A percentile compares a stretch with the other conserved stretches of the same genome.
Evolutionary conservation across 2,329 filamentous ascomycete genomes (phyloP).

Genomic region (Acarospora socialis): DNA sequence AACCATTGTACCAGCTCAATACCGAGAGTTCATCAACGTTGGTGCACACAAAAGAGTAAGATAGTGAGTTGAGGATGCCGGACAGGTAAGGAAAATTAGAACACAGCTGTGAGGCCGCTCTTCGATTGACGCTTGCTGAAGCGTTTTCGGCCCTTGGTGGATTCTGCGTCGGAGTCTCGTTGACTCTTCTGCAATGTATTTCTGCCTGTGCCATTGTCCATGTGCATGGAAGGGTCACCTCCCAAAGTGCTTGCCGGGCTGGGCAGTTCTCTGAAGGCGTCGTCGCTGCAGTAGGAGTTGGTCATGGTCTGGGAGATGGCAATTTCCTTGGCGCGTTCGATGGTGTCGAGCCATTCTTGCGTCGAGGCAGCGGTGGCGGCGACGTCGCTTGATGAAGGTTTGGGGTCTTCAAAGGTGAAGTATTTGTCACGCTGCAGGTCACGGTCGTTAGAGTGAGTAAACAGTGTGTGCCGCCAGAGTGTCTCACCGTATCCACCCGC

Average conservation of each 20-base stretch:
- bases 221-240: slow-evolving; percentile 52
- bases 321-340: slow-evolving; percentile 76
- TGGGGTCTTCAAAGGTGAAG: slow-evolving; percentile 87
- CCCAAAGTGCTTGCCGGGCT: slow-evolving; percentile 55
- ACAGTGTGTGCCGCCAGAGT: too few species aligned
- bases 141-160: slow-evolving; percentile 34
- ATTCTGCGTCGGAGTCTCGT: slow-evolving; percentile 36
- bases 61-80: too few species aligned
- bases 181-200: slow-evolving; percentile 48
- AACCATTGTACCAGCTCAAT: too few species aligned
- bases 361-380: slow-evolving; percentile 54
- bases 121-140: slow-evolving; percentile 15
- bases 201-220: slow-evolving; percentile 38
- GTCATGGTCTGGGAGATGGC: slow-evolving; percentile 58
- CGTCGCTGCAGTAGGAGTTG: slow-evolving; percentile 52
- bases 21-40: too few species aligned
- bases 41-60: too few species aligned
- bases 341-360: slow-evolving; percentile 81
- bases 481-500: slow-evolving; percentile 81
- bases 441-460: slow-evolving; percentile 15
- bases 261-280: slow-evolving; percentile 52
- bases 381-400: slow-evolving; percentile 49
- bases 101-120: slow-evolving; percentile 13
- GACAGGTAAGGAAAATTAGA: too few species aligned
- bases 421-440: slow-evolving; percentile 62